Evolutionary conservation across 2,329 filamentous ascomycete genomes (phyloP).

Genomic region (Ophiocordyceps camponoti-saundersi): DNA sequence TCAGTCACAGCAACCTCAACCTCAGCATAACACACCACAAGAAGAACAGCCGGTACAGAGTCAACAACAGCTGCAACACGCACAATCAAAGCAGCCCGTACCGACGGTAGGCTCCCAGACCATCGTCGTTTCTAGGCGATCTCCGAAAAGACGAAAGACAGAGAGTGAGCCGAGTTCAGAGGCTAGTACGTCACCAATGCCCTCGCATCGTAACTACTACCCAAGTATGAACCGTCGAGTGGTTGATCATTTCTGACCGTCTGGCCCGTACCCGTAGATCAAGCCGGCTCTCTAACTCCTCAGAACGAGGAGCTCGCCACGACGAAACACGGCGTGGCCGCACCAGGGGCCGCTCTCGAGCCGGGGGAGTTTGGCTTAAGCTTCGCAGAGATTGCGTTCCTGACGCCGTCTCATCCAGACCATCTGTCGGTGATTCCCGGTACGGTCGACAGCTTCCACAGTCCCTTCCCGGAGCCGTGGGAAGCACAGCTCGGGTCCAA

Average conservation of each 20-base stretch:
- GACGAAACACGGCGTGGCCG: constrained; percentile 11
- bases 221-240: too few relatives aligned
- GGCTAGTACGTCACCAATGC: constrained; percentile 14
- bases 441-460: constrained; percentile 4
- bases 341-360: constrained; percentile 12
- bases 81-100: constrained; percentile 1
- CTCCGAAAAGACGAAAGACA: constrained; percentile 20
- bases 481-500: constrained; percentile 5
- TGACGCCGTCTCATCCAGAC: constrained; percentile 6
- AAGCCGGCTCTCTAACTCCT: constrained; percentile 12
- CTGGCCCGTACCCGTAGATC: constrained; percentile 6
- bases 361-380: constrained; percentile 17
- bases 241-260: too few relatives aligned
- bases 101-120: constrained; percentile 2
- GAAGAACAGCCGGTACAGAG: constrained; percentile 1
- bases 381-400: constrained; percentile 16
- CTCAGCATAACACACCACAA: constrained; percentile 2
- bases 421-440: constrained; percentile 12
- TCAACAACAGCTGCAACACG: background rate
- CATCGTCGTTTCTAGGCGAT: constrained; percentile 10
- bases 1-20: constrained; percentile 3
- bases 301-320: constrained; percentile 8
- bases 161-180: constrained; percentile 16
- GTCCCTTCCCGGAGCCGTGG: constrained; percentile 10
- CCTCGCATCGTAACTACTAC: constrained; percentile 7